phyloP scores from a whole-genome alignment of 495 filamentous ascomycete genomes.

The Tuber melanosporum region DNA sequence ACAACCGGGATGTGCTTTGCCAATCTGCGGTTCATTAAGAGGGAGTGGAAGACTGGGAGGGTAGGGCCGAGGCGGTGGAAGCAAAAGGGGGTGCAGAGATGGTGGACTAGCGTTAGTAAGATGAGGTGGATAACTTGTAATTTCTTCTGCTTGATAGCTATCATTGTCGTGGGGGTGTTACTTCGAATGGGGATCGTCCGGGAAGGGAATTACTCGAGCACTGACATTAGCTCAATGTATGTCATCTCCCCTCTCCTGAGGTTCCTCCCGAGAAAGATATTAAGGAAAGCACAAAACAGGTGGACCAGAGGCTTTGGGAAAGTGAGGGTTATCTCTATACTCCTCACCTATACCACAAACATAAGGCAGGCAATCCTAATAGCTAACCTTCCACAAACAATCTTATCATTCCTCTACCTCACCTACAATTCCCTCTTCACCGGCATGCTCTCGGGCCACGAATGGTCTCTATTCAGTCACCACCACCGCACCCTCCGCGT shows the following conservation, averaged over 20 bases:
- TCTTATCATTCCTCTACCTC: constrained; percentile 42
- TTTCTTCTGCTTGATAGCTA: background rate
- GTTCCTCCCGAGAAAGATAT: background rate
- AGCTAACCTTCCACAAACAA: constrained; percentile 45
- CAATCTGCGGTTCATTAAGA: constrained; percentile 25
- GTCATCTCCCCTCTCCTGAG: background rate
- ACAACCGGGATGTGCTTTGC: constrained; percentile 38
- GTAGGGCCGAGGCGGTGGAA: background rate
- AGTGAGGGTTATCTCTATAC: background rate
- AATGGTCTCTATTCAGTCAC: no score
- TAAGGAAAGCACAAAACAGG: background rate
- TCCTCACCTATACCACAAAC: constrained; percentile 9
- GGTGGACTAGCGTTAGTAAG: background rate
- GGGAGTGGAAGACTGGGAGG: background rate
- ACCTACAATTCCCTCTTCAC: no score
- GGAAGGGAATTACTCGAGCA: background rate
- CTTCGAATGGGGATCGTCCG: background rate
- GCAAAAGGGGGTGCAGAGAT: background rate
- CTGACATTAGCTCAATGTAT: background rate
- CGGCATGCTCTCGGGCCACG: no score
- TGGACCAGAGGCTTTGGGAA: constrained; percentile 16
- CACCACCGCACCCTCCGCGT: constrained; percentile 33
- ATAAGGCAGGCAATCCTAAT: constrained; percentile 27
- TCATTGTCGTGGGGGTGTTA: background rate
- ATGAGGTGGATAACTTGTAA: constrained; percentile 11